Base-by-base conservation (phyloP, 1,284 basidiomycete genomes). In the Tilletia horrida region DNA sequence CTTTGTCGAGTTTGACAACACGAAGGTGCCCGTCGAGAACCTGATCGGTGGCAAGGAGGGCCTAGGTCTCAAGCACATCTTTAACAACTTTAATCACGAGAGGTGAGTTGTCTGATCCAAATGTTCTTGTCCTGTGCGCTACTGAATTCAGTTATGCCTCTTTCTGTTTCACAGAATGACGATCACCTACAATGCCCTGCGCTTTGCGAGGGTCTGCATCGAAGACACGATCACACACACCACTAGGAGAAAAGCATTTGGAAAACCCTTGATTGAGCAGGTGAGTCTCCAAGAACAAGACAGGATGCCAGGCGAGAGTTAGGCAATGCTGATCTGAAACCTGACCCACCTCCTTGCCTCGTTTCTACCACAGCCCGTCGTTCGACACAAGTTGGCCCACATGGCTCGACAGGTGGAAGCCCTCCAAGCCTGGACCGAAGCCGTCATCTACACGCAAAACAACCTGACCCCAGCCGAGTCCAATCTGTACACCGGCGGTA, bases 1-100 rank as follows among this genome's bases (percentile, higher is more conserved):
- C 0, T 81, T 75, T 45, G 75, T 83, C 67, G 72, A 78, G 44
- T 80, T 81, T 42, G 83, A 83, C 55, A 75, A 81, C 45, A 76
- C 76, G 40, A 71, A 72, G 62, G 79, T 83, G 0, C 82, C 82
- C 1, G 77, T 78, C 11, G 78, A 79, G 44, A 83, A 83, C 67
- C 65, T 82, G 14, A 75, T 83, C 59, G 55, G 55, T 35, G 82
- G 83, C 31, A 72, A 80, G 67, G 74, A 77, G 27, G 72, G 74
- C 13, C 69, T 76, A 13, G 76, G 73, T 0, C 67, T 78, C 13
- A 71, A 70, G 55, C 70, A 73, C 42, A 69, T 76, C 25, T 75
- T 73, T 29, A 67, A 65, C 45, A 75, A 75, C 67, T 73, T 75
- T 48, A 73, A 72, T 16, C 55, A 59, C n/a, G 55, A 40, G 27